These are phyloP conservation scores for Verticillium zaregamsianum DNA, from an alignment of 2,329 filamentous ascomycete species.

Conservation along the genomic window DNA sequence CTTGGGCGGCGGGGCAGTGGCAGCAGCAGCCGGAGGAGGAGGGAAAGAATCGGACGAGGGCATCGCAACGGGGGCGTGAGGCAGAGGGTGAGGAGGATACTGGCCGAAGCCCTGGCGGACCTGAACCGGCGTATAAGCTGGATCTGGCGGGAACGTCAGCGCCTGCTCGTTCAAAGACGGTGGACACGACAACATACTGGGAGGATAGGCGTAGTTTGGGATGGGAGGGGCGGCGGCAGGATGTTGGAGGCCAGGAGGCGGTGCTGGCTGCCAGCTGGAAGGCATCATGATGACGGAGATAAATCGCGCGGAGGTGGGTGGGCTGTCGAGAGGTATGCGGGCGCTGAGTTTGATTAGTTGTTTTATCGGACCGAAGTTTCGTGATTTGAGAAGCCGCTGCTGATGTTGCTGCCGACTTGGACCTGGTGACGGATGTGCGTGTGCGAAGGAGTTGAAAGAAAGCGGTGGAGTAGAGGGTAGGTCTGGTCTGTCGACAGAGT, in stretches of 20 bases:
- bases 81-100: constrained; percentile 30
- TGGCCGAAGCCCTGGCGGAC: constrained; percentile 57
- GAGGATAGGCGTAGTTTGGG: constrained; percentile 31
- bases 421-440: neutral
- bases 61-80: neutral
- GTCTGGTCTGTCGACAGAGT: constrained; percentile 6
- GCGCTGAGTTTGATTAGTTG: constrained; percentile 7
- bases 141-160: constrained; percentile 26
- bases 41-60: constrained; percentile 3
- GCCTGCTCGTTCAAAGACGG: neutral
- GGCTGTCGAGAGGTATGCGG: neutral
- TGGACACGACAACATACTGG: constrained; percentile 24
- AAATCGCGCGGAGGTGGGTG: neutral
- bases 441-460: neutral
- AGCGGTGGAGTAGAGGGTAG: neutral
- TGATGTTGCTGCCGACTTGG: neutral
- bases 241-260: constrained; percentile 35
- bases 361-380: neutral
- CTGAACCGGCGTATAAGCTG: constrained; percentile 58
- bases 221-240: constrained; percentile 21
- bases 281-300: constrained; percentile 22
- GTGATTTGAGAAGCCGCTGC: neutral
- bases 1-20: constrained; percentile 33
- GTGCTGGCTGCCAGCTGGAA: constrained; percentile 22
- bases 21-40: constrained; percentile 23